A percentile compares a stretch with the other conserved stretches of the same genome.
phyloP scores from a whole-genome alignment of 176 grass and related monocot genomes.

The Oryza glaberrima region DNA sequence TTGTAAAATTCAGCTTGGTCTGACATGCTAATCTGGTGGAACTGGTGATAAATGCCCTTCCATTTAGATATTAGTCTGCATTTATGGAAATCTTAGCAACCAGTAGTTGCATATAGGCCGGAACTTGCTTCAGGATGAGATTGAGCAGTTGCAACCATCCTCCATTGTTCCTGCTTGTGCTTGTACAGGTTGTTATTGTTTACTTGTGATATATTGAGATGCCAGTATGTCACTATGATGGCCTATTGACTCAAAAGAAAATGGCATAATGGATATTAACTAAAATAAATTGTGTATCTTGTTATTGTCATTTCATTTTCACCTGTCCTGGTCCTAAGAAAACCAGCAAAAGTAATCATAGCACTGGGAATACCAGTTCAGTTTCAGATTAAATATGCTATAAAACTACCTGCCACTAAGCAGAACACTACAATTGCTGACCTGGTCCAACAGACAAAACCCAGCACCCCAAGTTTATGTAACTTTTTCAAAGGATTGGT shows the following conservation, averaged over 20 bases:
- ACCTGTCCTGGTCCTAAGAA: not conserved
- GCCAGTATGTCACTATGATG: not conserved
- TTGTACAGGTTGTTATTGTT: not conserved
- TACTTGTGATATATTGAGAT: not conserved
- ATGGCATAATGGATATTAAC: not conserved
- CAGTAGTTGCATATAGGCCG: not conserved
- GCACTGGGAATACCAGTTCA: not conserved
- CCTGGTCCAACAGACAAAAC: not conserved
- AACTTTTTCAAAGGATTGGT: too few species aligned
- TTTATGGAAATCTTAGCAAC: not conserved
- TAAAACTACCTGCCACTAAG: not conserved
- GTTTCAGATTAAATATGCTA: not conserved
- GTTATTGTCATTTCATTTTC: not conserved
- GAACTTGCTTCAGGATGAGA: not conserved
- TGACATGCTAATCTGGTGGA: not conserved
- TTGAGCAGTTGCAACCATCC: not conserved
- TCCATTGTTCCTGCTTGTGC: not conserved
- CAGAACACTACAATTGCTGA: not conserved
- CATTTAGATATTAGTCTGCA: not conserved
- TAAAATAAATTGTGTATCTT: not conserved
- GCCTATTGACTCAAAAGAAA: not conserved
- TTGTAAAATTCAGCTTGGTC: not conserved
- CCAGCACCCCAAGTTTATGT: too few species aligned
- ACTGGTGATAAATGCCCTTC: not conserved
- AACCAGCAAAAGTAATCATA: not conserved